A percentile compares a stretch with the other conserved stretches of the same genome.
phyloP scores from a whole-genome alignment of 2,329 filamentous ascomycete species.

The Sporothrix humicola region DNA sequence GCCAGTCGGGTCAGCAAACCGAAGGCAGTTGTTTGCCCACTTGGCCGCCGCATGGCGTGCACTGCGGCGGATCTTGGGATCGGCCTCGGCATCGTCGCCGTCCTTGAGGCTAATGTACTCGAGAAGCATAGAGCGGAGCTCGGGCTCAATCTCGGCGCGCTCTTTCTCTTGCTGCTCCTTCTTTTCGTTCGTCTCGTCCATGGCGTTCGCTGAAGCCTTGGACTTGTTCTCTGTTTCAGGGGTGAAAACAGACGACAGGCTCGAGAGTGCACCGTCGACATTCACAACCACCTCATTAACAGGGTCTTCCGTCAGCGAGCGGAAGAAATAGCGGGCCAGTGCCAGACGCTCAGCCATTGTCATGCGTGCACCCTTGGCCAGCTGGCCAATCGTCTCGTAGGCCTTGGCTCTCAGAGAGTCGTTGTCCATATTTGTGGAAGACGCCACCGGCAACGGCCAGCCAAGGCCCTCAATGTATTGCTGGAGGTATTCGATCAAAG shows the following conservation, averaged over 20 bases:
- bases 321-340: slow-evolving; percentile 77
- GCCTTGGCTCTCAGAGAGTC: slow-evolving; percentile 75
- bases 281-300: slow-evolving; percentile 79
- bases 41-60: slow-evolving; percentile 82
- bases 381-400: slow-evolving; percentile 87
- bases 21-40: slow-evolving; percentile 87
- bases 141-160: slow-evolving; percentile 39
- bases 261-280: slow-evolving; percentile 87
- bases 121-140: slow-evolving; percentile 64
- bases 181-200: background rate
- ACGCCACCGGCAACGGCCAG: slow-evolving; percentile 69
- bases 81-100: slow-evolving; percentile 34
- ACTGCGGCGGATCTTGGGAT: slow-evolving; percentile 65
- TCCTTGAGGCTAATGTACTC: slow-evolving; percentile 66
- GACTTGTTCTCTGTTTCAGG: slow-evolving; percentile 26
- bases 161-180: background rate
- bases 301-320: slow-evolving; percentile 79
- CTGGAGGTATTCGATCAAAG: slow-evolving; percentile 70
- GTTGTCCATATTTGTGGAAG: slow-evolving; percentile 57
- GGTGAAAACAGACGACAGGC: slow-evolving; percentile 61
- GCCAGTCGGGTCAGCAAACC: slow-evolving; percentile 76
- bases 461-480: slow-evolving; percentile 80
- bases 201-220: background rate
- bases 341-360: slow-evolving; percentile 55
- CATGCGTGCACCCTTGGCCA: slow-evolving; percentile 69